Conservation (phyloP, 768 basidiomycete genomes). For the Hirschioporus abietinus region DNA sequence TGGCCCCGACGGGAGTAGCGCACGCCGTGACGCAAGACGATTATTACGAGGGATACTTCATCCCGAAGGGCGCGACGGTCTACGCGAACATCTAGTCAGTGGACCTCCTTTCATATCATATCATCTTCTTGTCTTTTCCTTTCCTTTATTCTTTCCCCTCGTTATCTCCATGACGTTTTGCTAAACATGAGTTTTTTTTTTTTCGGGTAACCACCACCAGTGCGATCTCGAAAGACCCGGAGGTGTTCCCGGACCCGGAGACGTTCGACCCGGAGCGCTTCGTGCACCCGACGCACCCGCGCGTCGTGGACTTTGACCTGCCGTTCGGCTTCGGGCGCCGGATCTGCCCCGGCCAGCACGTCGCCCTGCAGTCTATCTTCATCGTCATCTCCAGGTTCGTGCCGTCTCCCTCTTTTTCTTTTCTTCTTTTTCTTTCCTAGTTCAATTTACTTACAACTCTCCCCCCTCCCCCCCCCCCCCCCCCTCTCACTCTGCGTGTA, state of each 20-base stretch:
- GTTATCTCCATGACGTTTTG: too few relatives aligned
- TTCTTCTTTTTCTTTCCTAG: not conserved
- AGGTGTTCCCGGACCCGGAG: conserved; percentile 18
- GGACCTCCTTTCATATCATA: too few relatives aligned
- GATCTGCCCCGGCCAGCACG: conserved; percentile 17
- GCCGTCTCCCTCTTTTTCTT: not conserved
- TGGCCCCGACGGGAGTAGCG: conserved; percentile 20
- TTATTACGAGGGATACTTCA: conserved; percentile 21
- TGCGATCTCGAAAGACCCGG: conserved; percentile 15
- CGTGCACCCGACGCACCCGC: conserved; percentile 12
- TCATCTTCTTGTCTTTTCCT: too few relatives aligned
- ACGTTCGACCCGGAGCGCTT: conserved; percentile 22
- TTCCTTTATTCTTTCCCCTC: too few relatives aligned
- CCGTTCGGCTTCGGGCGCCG: conserved; percentile 21
- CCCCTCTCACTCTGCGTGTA: too few relatives aligned
- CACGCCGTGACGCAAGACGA: conserved; percentile 19
- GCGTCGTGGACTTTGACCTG: conserved; percentile 11
- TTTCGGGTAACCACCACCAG: too few relatives aligned
- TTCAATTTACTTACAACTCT: not conserved
- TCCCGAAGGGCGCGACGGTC: conserved; percentile 21
- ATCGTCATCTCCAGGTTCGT: conserved; percentile 13
- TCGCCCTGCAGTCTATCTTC: conserved; percentile 14
- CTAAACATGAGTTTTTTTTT: too few relatives aligned
- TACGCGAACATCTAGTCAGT: conserved; percentile 22
- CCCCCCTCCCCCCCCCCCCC: too few relatives aligned